Evolutionary conservation across 371 early-diverging fungal species (phyloP).

Genomic region (Mortierella sp.): DNA sequence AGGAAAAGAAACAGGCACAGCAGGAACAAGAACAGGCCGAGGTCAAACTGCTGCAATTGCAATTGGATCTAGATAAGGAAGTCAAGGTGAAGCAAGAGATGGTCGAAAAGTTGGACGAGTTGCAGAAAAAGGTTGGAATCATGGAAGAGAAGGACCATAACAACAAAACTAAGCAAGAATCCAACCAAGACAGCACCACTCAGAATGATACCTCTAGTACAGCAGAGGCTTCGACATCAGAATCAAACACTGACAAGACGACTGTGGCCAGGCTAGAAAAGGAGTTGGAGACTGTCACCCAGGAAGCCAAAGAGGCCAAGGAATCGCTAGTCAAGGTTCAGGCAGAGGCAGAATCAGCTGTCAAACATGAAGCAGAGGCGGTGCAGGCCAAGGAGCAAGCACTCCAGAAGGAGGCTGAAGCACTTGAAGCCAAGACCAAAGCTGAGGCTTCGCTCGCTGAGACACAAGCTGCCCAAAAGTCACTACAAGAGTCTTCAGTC

Average conservation of each 20-base stretch:
- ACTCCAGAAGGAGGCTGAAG: conserved; percentile 53
- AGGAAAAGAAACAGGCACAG: conserved; percentile 52
- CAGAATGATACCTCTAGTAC: not conserved
- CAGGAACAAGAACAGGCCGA: conserved; percentile 49
- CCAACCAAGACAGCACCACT: not conserved
- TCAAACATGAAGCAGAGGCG: conserved; percentile 59
- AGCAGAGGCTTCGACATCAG: not conserved
- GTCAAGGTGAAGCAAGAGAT: conserved; percentile 61
- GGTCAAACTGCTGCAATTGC: conserved; percentile 41
- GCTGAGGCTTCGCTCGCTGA: conserved; percentile 33
- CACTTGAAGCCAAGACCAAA: conserved; percentile 35
- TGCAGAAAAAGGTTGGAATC: conserved; percentile 58
- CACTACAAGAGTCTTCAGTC: conserved; percentile 9
- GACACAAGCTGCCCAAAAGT: conserved; percentile 11
- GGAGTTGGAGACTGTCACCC: conserved; percentile 15
- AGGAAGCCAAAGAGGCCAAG: conserved; percentile 21
- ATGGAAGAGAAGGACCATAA: conserved; percentile 39
- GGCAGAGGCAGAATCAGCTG: conserved; percentile 48
- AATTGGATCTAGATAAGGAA: conserved; percentile 60
- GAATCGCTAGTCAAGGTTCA: conserved; percentile 50
- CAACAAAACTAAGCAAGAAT: conserved; percentile 8
- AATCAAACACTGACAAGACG: not conserved
- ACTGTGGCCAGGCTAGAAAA: conserved; percentile 1
- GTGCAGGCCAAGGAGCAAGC: conserved; percentile 57
- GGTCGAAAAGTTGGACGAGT: conserved; percentile 59